A percentile compares a stretch with the other conserved stretches of the same genome.
Conservation (phyloP, 805 yeast genomes). For the Alloascoidea africana region DNA sequence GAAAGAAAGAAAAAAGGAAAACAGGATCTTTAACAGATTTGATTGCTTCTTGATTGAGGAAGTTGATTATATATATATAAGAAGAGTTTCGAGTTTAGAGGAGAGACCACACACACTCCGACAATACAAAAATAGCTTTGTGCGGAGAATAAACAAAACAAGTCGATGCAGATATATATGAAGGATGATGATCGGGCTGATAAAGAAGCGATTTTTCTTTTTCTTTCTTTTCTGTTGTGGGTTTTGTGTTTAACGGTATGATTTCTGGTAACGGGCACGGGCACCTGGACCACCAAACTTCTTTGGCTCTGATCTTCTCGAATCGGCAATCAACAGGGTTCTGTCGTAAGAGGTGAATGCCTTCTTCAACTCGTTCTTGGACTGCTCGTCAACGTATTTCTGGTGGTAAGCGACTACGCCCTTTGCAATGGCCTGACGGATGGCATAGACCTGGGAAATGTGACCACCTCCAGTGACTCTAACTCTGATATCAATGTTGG, state of each 20-base stretch:
- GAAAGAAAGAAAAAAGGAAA: too few relatives aligned
- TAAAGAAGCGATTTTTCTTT: too few relatives aligned
- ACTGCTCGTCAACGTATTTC: slow-evolving; percentile 98
- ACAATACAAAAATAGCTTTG: not conserved
- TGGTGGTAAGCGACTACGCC: slow-evolving; percentile 99
- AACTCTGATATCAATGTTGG: slow-evolving; percentile 96
- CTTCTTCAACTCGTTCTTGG: slow-evolving; percentile 98
- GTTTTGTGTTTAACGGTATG: slow-evolving; percentile 99
- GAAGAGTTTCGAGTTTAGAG: not conserved
- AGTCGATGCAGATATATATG: not conserved
- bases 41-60: too few relatives aligned
- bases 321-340: slow-evolving; percentile 97
- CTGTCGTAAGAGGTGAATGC: slow-evolving; percentile 96
- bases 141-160: not conserved
- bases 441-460: slow-evolving; percentile 99
- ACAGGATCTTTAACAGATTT: too few relatives aligned
- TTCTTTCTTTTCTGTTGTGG: too few relatives aligned
- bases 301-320: slow-evolving; percentile 99
- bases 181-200: too few relatives aligned
- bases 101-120: not conserved
- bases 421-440: slow-evolving; percentile 99
- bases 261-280: slow-evolving; percentile 99
- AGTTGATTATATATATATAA: not conserved
- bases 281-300: slow-evolving; percentile 99
- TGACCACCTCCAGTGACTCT: slow-evolving; percentile 99